Conservation (phyloP, 2,329 filamentous ascomycete species). For the Fusarium nisikadoi region DNA sequence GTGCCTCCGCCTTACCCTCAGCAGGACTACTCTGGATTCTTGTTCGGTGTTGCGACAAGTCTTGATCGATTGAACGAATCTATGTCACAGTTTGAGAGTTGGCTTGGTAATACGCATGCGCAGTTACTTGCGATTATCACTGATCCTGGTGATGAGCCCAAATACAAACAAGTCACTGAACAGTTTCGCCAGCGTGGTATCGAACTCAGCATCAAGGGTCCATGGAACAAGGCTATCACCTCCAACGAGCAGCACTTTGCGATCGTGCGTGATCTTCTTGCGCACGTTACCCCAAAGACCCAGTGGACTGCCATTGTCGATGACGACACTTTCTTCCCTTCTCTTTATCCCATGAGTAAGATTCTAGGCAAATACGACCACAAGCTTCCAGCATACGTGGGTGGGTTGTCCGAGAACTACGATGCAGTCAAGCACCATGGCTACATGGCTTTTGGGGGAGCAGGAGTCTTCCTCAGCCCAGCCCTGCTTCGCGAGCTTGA, state of each 20-base stretch:
- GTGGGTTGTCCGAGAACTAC: conserved; percentile 67
- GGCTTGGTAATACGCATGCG: conserved; percentile 63
- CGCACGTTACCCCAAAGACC: conserved; percentile 56
- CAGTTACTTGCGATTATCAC: conserved; percentile 63
- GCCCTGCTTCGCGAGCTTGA: conserved; percentile 61
- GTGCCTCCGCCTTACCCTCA: conserved; percentile 58
- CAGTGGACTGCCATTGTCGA: conserved; percentile 68
- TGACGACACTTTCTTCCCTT: conserved; percentile 72
- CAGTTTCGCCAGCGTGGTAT: conserved; percentile 48
- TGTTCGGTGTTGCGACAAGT: conserved; percentile 68
- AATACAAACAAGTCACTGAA: conserved; percentile 45
- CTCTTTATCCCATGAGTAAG: conserved; percentile 60
- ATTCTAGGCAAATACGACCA: conserved; percentile 61
- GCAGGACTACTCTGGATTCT: conserved; percentile 59
- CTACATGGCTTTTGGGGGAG: conserved; percentile 70
- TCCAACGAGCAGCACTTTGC: conserved; percentile 68
- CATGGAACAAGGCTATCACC: conserved; percentile 48
- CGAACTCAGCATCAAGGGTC: conserved; percentile 49
- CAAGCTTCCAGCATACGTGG: conserved; percentile 62
- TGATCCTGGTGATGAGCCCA: conserved; percentile 51
- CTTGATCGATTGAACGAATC: conserved; percentile 61
- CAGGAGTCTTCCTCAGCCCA: conserved; percentile 67
- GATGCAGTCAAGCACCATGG: conserved; percentile 63
- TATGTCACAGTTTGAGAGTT: conserved; percentile 63
- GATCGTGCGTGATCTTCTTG: conserved; percentile 61